phyloP scores from a whole-genome alignment of 1,284 basidiomycete species.

The Leccinum pachyderme region DNA sequence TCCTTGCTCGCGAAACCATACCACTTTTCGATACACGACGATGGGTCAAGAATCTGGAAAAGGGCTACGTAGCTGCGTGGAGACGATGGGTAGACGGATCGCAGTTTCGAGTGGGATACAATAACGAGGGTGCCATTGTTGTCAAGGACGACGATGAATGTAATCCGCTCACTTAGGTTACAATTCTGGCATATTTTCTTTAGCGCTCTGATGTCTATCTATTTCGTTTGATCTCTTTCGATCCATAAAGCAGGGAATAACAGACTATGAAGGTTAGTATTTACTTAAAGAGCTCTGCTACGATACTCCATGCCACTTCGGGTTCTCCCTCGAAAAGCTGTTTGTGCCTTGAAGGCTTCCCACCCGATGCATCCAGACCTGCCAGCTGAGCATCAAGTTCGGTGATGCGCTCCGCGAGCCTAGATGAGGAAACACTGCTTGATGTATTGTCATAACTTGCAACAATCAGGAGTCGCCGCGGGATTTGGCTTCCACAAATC shows the following conservation, averaged over 20 bases:
- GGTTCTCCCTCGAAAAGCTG: conserved; percentile 13
- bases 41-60: conserved; percentile 57
- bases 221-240: background rate
- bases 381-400: background rate
- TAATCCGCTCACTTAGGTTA: background rate
- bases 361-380: background rate
- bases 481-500: background rate
- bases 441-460: conserved; percentile 17
- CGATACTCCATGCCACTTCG: conserved; percentile 12
- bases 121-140: conserved; percentile 41
- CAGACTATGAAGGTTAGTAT: background rate
- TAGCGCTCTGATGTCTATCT: background rate
- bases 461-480: conserved; percentile 10
- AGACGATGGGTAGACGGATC: conserved; percentile 53
- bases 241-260: background rate
- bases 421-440: conserved; percentile 1
- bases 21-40: conserved; percentile 56
- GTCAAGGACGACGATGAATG: conserved; percentile 38
- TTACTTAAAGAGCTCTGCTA: conserved; percentile 12
- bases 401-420: conserved; percentile 1
- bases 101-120: conserved; percentile 34
- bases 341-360: conserved; percentile 10
- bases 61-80: conserved; percentile 52
- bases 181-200: background rate
- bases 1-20: conserved; percentile 45